Conservation (phyloP, 2,329 filamentous ascomycete genomes). For the Monosporascus sp. region DNA sequence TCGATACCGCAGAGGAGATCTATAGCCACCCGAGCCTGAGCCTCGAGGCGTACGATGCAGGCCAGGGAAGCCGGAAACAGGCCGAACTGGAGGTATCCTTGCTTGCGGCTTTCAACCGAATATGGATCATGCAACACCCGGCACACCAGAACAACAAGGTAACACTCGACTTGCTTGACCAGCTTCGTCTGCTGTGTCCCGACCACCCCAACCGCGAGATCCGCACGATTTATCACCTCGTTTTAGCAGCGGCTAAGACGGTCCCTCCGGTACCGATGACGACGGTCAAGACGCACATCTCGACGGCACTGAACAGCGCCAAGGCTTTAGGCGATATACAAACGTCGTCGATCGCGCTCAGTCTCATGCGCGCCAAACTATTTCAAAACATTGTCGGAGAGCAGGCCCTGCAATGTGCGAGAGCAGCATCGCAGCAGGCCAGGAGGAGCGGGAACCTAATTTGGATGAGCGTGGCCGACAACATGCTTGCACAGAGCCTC, state of each 20-base stretch:
- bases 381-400: slow-evolving; percentile 79
- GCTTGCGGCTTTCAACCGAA: slow-evolving; percentile 60
- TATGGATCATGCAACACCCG: slow-evolving; percentile 67
- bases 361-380: slow-evolving; percentile 77
- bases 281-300: slow-evolving; percentile 72
- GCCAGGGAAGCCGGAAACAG: slow-evolving; percentile 36
- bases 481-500: slow-evolving; percentile 69
- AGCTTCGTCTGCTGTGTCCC: slow-evolving; percentile 61
- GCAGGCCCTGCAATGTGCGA: slow-evolving; percentile 71
- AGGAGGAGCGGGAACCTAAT: slow-evolving; percentile 64
- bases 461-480: slow-evolving; percentile 76
- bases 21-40: slow-evolving; percentile 60
- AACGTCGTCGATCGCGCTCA: slow-evolving; percentile 76
- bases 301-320: slow-evolving; percentile 64
- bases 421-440: slow-evolving; percentile 63
- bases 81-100: slow-evolving; percentile 60
- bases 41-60: slow-evolving; percentile 37
- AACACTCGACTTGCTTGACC: slow-evolving; percentile 56
- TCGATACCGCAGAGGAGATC: slow-evolving; percentile 59
- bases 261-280: slow-evolving; percentile 62
- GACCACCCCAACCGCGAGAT: slow-evolving; percentile 70
- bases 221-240: slow-evolving; percentile 69
- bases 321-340: slow-evolving; percentile 69
- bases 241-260: slow-evolving; percentile 62
- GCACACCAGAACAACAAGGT: slow-evolving; percentile 50